phyloP scores from a whole-genome alignment of 2,329 filamentous ascomycete species.

The Colletotrichum sp. region DNA sequence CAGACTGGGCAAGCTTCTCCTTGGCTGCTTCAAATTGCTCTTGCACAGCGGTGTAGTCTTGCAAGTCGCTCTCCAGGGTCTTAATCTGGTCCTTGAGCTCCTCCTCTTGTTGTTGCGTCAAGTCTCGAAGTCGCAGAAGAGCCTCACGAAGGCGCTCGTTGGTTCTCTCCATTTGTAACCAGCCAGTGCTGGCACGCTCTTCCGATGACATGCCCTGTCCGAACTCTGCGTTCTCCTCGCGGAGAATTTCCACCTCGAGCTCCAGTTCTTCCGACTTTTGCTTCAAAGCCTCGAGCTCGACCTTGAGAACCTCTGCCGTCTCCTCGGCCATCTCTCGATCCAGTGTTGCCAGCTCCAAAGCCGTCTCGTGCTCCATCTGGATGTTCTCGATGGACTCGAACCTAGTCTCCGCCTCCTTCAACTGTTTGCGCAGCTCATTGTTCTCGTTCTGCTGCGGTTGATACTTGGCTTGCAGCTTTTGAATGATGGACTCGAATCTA shows the following conservation, averaged over 20 bases:
- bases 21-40: slow-evolving; percentile 73
- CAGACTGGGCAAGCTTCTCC: slow-evolving; percentile 74
- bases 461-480: slow-evolving; percentile 89
- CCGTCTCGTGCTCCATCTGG: slow-evolving; percentile 83
- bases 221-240: slow-evolving; percentile 86
- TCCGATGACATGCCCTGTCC: slow-evolving; percentile 86
- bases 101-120: slow-evolving; percentile 83
- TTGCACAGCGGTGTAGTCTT: slow-evolving; percentile 70
- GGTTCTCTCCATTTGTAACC: slow-evolving; percentile 88
- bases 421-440: slow-evolving; percentile 73
- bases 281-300: slow-evolving; percentile 79
- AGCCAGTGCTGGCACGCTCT: slow-evolving; percentile 84
- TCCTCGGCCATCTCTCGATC: slow-evolving; percentile 98
- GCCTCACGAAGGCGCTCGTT: slow-evolving; percentile 90
- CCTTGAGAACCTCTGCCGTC: slow-evolving; percentile 80
- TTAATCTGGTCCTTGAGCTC: slow-evolving; percentile 79
- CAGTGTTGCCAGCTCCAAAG: slow-evolving; percentile 84
- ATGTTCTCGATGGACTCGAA: slow-evolving; percentile 73
- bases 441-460: slow-evolving; percentile 85
- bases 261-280: slow-evolving; percentile 82
- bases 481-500: slow-evolving; percentile 82
- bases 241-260: slow-evolving; percentile 84
- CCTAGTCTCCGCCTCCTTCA: slow-evolving; percentile 76
- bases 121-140: slow-evolving; percentile 81
- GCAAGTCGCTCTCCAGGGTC: slow-evolving; percentile 73